phyloP scores from a whole-genome alignment of 192 early-diverging fungal genomes.

The Rhizophagus clarus region DNA sequence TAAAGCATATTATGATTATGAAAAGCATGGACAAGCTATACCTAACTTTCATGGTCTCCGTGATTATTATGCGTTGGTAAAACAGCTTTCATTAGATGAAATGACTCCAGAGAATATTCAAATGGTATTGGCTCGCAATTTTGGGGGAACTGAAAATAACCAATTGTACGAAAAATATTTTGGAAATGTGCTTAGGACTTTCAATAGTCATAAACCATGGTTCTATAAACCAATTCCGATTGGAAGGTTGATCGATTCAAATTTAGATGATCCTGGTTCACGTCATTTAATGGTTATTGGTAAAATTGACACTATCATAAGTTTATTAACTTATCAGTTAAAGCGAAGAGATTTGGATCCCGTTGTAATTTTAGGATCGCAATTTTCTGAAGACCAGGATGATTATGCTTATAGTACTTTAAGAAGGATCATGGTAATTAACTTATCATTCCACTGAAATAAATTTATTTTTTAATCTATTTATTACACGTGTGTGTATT shows the following conservation, averaged over 20 bases:
- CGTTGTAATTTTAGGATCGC: conserved; percentile 23
- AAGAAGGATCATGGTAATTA: conserved; percentile 18
- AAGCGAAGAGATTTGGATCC: background rate
- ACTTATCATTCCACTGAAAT: background rate
- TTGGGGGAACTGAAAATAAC: conserved; percentile 20
- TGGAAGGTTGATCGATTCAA: background rate
- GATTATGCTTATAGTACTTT: conserved; percentile 5
- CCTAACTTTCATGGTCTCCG: conserved; percentile 30
- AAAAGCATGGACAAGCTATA: background rate
- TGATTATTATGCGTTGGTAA: too few species aligned
- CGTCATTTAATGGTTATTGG: conserved; percentile 29
- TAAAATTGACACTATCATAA: conserved; percentile 15
- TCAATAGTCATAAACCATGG: background rate
- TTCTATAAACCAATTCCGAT: background rate
- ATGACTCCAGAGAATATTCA: background rate
- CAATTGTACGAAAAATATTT: conserved; percentile 5
- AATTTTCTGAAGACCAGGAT: conserved; percentile 14
- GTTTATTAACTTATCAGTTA: conserved; percentile 10
- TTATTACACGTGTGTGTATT: too few species aligned
- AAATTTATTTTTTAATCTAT: too few species aligned
- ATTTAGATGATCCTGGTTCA: conserved; percentile 14
- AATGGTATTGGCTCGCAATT: too few species aligned
- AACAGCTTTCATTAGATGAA: background rate
- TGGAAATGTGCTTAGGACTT: background rate
- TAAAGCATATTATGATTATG: too few species aligned